Base-by-base conservation (phyloP, 2,329 filamentous ascomycete species). In the Alternaria postmessia region DNA sequence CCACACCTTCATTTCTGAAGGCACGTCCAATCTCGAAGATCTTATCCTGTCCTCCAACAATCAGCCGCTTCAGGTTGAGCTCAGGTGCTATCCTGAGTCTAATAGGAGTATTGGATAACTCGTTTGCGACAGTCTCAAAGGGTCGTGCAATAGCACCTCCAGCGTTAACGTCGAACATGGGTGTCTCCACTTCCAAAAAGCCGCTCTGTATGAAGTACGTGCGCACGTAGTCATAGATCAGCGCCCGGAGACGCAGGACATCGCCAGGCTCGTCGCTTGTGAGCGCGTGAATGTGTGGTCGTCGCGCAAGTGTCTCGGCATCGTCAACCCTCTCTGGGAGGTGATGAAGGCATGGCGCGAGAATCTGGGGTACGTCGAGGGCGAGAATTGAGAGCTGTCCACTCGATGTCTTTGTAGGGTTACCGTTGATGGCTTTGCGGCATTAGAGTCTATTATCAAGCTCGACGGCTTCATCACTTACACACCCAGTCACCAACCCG, bases 1-100 rank as follows among this genome's bases (percentile, higher is more conserved):
- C 74, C 1, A 77, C 70, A 77, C 93, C 92, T 81, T 99, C 95
- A 75, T 99, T 99, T 43, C 95, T 88, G 79, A 99, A 99, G 12
- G 89, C 89, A 4, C 92, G 90, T 0, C 95, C 95, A 65, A 99
- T 94, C 79, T 99, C 95, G 73, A 96, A 99, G 26, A 99, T 88
- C 63, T 85, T 89, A 70, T 96, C 91, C 62, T 98, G 88, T 3
- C 94, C 94, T 51, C 94, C 94, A 18, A 98, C 86, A 1, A 98
- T 88, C 46, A 99, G 83, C 8, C 95, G 87, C 82, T 99, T 99
- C 42, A 99, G 86, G 90, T 93, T 98, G 36, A 99, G 82, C 79
- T 99, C 95, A 0, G 95, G 95, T 3, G 95, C 95, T 69, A 99
- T 94, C 49, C 95, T 87, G 34, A 99, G 84, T 22, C 91, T 87